Evolutionary conservation across 1,284 basidiomycete genomes (phyloP).

Genomic region (Sphaerobolus stellatus): DNA sequence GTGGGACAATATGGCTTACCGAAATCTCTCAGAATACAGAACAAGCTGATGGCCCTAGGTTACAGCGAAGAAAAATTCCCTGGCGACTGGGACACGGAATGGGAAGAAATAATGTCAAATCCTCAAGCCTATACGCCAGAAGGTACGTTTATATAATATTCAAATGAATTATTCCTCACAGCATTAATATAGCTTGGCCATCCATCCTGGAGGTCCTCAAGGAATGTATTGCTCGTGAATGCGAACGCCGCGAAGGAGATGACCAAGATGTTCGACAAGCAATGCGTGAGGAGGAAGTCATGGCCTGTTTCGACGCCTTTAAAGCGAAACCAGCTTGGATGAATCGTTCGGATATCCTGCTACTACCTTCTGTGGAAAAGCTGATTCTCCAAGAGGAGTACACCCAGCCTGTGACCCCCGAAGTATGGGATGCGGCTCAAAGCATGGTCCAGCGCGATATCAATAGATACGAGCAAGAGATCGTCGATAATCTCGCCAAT

Average conservation of each 20-base stretch:
- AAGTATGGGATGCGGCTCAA: not conserved
- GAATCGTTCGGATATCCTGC: not conserved
- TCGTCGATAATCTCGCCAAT: too few relatives aligned
- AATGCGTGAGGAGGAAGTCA: not conserved
- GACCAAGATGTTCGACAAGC: not conserved
- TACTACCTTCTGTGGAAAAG: conserved; percentile 1
- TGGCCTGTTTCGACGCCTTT: not conserved
- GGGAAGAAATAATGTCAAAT: conserved; percentile 4
- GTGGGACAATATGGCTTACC: too few relatives aligned
- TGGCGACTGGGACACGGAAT: not conserved
- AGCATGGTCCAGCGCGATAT: too few relatives aligned
- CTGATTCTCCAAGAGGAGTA: not conserved
- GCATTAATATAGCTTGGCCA: not conserved
- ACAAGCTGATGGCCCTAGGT: conserved; percentile 2
- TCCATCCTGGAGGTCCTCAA: not conserved
- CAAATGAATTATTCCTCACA: not conserved
- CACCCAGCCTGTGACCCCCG: not conserved
- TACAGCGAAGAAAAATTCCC: conserved; percentile 4
- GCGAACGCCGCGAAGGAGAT: not conserved
- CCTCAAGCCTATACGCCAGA: conserved; percentile 2
- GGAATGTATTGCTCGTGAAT: not conserved
- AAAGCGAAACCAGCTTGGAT: not conserved
- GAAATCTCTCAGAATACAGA: not conserved
- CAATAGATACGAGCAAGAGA: too few relatives aligned
- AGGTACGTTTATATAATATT: not conserved